These are phyloP conservation scores for Penicillium sp. DNA, from an alignment of 2,329 filamentous ascomycete species.

Conservation along the genomic window DNA sequence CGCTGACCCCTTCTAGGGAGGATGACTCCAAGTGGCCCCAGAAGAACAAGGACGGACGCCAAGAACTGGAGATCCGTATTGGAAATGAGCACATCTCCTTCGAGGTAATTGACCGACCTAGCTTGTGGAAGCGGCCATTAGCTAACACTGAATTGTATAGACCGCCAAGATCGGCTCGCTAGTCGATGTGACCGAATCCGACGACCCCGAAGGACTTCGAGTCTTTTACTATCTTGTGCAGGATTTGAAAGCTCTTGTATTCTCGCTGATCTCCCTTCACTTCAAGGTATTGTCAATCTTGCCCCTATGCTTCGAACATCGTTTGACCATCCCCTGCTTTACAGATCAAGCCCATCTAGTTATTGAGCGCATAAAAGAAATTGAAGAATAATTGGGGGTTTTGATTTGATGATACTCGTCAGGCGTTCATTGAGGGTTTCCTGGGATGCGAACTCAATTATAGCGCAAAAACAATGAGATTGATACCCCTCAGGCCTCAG, in stretches of 20 bases:
- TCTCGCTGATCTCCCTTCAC: conserved; percentile 92
- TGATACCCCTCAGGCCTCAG: conserved; percentile 5
- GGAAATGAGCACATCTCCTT: conserved; percentile 97
- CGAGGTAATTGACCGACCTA: conserved; percentile 60
- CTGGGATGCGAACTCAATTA: conserved; percentile 11
- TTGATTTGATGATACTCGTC: conserved; percentile 23
- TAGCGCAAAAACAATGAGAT: conserved; percentile 8
- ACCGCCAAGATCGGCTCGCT: conserved; percentile 97
- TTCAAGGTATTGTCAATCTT: conserved; percentile 68
- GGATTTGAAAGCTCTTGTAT: conserved; percentile 93
- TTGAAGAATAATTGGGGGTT: conserved; percentile 5
- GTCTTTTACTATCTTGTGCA: conserved; percentile 99
- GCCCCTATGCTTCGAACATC: not conserved
- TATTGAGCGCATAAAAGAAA: not conserved
- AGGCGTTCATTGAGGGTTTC: conserved; percentile 24
- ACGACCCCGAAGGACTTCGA: conserved; percentile 89
- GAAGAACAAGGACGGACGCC: conserved; percentile 98
- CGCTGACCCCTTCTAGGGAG: conserved; percentile 62
- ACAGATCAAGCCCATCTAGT: conserved; percentile 56
- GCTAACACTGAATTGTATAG: conserved; percentile 47
- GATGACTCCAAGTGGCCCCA: conserved; percentile 98
- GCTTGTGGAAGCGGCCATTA: not conserved
- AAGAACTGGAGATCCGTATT: conserved; percentile 91
- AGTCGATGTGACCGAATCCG: conserved; percentile 93
- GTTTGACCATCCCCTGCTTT: conserved; percentile 2